These are phyloP conservation scores for Apodospora peruviana DNA, from an alignment of 495 filamentous ascomycete genomes.

Conservation along the genomic window DNA sequence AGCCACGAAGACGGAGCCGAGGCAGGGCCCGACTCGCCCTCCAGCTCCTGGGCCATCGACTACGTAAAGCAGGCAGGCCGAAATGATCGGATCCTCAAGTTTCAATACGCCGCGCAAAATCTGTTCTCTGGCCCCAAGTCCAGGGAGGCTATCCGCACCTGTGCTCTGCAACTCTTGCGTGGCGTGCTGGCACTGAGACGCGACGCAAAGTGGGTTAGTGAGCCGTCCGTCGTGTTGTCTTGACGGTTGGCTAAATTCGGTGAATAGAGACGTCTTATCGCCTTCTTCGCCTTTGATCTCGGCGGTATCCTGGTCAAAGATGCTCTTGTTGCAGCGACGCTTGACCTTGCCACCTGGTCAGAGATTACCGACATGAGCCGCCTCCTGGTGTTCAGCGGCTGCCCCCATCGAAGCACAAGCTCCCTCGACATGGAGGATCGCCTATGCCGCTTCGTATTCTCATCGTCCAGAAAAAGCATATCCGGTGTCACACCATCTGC, in stretches of 20 bases:
- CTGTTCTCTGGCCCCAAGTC: conserved; percentile 4
- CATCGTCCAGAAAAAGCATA: background rate
- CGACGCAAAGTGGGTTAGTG: background rate
- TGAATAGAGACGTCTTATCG: conserved; percentile 9
- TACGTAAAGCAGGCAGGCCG: conserved; percentile 3
- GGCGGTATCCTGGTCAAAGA: conserved; percentile 19
- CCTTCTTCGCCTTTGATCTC: conserved; percentile 16
- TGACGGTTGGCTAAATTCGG: background rate
- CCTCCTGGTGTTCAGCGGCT: conserved; percentile 14
- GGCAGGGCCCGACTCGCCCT: conserved; percentile 2
- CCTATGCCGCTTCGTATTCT: conserved; percentile 9
- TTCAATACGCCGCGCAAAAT: background rate
- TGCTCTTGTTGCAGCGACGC: conserved; percentile 5
- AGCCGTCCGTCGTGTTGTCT: background rate
- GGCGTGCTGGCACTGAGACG: conserved; percentile 1
- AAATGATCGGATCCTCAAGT: conserved; percentile 4
- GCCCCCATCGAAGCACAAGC: conserved; percentile 13
- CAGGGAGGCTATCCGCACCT: conserved; percentile 6
- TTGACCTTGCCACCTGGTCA: conserved; percentile 5
- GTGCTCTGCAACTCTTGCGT: conserved; percentile 7
- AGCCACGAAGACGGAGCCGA: background rate
- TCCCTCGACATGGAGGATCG: conserved; percentile 10
- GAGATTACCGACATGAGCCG: conserved; percentile 13
- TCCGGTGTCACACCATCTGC: background rate
- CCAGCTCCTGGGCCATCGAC: conserved; percentile 2